Base-by-base conservation (phyloP, 2,329 filamentous ascomycete species). In the Phialocephala subalpina region DNA sequence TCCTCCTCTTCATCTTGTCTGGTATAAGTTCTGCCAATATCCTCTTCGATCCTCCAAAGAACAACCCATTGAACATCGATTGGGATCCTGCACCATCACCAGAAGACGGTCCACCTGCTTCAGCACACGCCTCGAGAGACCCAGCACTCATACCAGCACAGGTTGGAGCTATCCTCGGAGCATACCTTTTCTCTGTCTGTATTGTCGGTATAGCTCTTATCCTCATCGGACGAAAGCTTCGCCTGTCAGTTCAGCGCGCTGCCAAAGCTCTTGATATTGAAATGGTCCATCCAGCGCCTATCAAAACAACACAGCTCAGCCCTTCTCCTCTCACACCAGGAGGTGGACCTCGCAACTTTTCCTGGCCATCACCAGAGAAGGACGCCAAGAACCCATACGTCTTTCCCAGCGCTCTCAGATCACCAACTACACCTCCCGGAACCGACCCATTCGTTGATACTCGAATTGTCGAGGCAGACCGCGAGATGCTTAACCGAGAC, bases 101-200 rank as follows among this genome's bases (percentile, higher is more conserved):
- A 64, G 84, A 88, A 77, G 81, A 88, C 78, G 87, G 87, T 8
- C 86, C 89, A 65, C 81, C 86, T 9, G 77, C 88, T 53, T 88
- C 88, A 47, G 82, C 83, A 63, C 79, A 83, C 72, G 86, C 89
- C 42, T 78, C 87, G 58, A 82, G 88, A 73, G 84, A 94, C 76
- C 81, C 81, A 69, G 80, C 84, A 20, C 87, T 91, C 63, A 86
- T 97, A 25, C 93, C 94, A 20, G 90, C 88, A 66, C 91, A 97
- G 78, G 90, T 97, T 72, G 91, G 92, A 69, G 93, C 90, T 71
- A 92, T 98, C 67, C 85, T 95, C 66, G 93, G 90, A 67, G 90
- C 92, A 66, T 97, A 97, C 87, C 84, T 94, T 65, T 78, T 93
- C 67, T 92, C 89, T 40, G 84, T 97, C 75, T 83, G 93, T 74